Evolutionary conservation across 2,329 filamentous ascomycete genomes (phyloP), one percentile per base, ranked within the genome.

Genomic region (Lasiodiplodia sp.): DNA sequence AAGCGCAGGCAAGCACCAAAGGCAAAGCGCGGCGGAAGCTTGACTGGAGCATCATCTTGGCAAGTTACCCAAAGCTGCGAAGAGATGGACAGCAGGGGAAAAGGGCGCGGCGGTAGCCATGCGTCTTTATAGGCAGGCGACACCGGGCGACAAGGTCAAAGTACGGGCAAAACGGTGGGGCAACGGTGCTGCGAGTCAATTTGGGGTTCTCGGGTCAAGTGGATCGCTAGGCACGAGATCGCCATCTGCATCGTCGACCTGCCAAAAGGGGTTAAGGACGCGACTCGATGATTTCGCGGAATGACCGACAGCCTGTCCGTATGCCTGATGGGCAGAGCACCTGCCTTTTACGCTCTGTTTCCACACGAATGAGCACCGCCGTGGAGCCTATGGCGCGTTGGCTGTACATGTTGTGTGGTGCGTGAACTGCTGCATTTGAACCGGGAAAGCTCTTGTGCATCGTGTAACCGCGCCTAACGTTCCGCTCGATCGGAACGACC

Each of bases 1-100:
- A 63, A 8, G 58, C 37, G 7, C 16, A 63, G 16, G 58, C 58
- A 63, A 63, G 58, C 58, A 63, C 47, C n/a, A 51, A 40, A 51
- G 58, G 58, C 58, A 63, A 10, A 12, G 25, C 21, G 58, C 25
- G 25, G 40, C 58, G 40, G 31, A 63, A 63, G 40, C 58, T 51
- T 51, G 58, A 49, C 58, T 12, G 40, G 14, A 63, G 25, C 58
- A 63, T 37, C 40, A 63, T 63, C 40, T 49, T 63, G 40, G 40
- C 58, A 51, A 51, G 16, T 16, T 63, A 49, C 40, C 40, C 40
- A 49, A 34, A 49, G 18, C n/a, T 34, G 25, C 25, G 23, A 18
- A 28, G 12, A 11, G n/a, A 60, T 21, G 21, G 28, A 31, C 53
- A 34, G 6, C 37, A 34, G 28, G n/a, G 23, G 23, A 62, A 10